A percentile compares a stretch with the other conserved stretches of the same genome.
Evolutionary conservation across 2,329 filamentous ascomycete genomes (phyloP).

Genomic region (Ascochyta pisi): DNA sequence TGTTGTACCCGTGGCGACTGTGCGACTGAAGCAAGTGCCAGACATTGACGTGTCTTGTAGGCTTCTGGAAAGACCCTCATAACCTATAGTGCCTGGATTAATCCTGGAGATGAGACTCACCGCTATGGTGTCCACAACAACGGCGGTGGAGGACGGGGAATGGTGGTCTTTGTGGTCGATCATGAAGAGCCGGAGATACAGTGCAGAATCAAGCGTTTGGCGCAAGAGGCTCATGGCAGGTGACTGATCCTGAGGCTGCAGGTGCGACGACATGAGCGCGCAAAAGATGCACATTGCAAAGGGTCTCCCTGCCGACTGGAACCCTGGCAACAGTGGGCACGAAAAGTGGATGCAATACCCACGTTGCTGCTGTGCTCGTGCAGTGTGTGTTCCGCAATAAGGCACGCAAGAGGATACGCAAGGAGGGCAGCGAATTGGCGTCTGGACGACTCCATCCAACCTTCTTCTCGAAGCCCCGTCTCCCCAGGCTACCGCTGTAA

Average conservation of each 20-base stretch:
- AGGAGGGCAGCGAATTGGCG: conserved; percentile 12
- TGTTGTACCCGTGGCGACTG: conserved; percentile 24
- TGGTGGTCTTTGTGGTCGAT: conserved; percentile 12
- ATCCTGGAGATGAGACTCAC: conserved; percentile 25
- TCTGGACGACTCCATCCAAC: conserved; percentile 27
- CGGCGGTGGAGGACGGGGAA: conserved; percentile 10
- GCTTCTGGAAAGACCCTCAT: conserved; percentile 13
- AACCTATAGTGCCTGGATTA: conserved; percentile 14
- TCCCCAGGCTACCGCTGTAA: conserved; percentile 30
- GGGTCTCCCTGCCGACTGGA: conserved; percentile 8
- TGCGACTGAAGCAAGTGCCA: conserved; percentile 20
- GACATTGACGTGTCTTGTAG: conserved; percentile 27
- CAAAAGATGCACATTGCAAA: conserved; percentile 6
- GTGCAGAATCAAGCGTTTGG: conserved; percentile 12
- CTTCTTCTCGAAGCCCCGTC: conserved; percentile 30
- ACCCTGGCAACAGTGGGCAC: conserved; percentile 4
- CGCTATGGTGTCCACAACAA: conserved; percentile 19
- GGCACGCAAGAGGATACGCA: conserved; percentile 12
- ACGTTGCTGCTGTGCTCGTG: conserved; percentile 20
- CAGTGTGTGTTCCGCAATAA: conserved; percentile 9
- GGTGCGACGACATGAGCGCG: conserved; percentile 13
- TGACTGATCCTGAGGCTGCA: conserved; percentile 14
- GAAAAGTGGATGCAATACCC: conserved; percentile 15
- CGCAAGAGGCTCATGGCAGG: conserved; percentile 13
- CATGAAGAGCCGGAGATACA: conserved; percentile 15